Base-by-base conservation (phyloP, 2,329 filamentous ascomycete species). In the Exophiala mesophila region DNA sequence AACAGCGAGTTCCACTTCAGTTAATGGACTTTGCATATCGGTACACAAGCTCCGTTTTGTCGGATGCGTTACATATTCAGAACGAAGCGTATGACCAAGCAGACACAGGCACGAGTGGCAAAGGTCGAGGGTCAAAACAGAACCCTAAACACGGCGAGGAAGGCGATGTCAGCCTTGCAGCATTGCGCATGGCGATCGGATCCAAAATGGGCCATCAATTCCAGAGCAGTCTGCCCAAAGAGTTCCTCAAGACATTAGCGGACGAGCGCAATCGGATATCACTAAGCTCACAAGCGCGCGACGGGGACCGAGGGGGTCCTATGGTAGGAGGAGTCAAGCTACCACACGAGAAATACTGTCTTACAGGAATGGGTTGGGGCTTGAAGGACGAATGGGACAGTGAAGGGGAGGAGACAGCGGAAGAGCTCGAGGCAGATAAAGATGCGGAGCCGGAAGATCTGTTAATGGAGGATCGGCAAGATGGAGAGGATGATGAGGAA, bases 281-380 rank as follows among this genome's bases (percentile, higher is more conserved):
- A n/a, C 71, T 76, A 49, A 64, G 74, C 33, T 70, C 73, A 35
- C 46, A 57, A 16, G 40, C 55, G 8, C 44, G 47, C 28, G 48
- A 54, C 18, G 41, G 39, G 5, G 50, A 55, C 40, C 59, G 49
- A 46, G 39, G 39, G 16, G 63, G 65, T 46, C 55, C 67, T 5
- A 50, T 64, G 37, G 63, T 71, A 53, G 68, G 70, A 55, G 78
- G 78, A 2, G 65, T 82, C 45, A 65, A 77, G 44, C 57, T 82
- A 56, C 79, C 79, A 47, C 74, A 75, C 10, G 79, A 82, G 68
- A 65, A 77, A 59, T 82, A 80, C 55, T 77, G 74, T 59, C 62
- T 78, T 36, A 78, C 74, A 3, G 76, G 76, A 0, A 65, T 67
- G 6, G 73, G 70, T 23, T 79, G 75, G 76, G 67, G 69, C 26